These are phyloP conservation scores for Fulvia fulva DNA, from an alignment of 2,329 filamentous ascomycete species.

Conservation along the genomic window DNA sequence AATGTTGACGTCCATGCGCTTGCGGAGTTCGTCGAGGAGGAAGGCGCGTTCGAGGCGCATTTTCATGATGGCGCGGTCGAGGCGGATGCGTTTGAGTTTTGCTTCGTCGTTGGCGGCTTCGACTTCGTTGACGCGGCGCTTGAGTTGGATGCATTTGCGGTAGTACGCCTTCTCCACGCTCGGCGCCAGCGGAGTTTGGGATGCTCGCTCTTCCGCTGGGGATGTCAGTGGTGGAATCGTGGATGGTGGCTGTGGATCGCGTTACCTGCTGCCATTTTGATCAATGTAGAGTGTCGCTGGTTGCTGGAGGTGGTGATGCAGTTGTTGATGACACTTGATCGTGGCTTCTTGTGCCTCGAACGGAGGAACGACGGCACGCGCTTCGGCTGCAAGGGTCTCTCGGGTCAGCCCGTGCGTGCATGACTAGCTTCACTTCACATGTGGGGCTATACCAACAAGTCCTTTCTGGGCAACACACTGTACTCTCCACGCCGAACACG, in stretches of 20 bases:
- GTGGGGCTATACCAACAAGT: too few species aligned
- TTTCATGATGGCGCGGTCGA: slow-evolving; percentile 85
- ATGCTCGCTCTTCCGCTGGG: slow-evolving; percentile 7
- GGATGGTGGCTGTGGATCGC: background rate
- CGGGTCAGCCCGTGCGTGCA: too few species aligned
- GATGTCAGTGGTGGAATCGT: background rate
- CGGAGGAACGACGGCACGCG: too few species aligned
- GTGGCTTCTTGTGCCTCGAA: too few species aligned
- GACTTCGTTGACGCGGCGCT: slow-evolving; percentile 85
- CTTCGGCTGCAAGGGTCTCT: too few species aligned
- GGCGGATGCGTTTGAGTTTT: slow-evolving; percentile 70
- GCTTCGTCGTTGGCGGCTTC: slow-evolving; percentile 86
- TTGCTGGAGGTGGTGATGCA: too few species aligned
- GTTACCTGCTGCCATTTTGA: background rate
- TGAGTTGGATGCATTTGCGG: slow-evolving; percentile 91
- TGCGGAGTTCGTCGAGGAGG: slow-evolving; percentile 47
- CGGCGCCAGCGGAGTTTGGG: slow-evolving; percentile 60
- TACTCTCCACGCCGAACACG: too few species aligned
- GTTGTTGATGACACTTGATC: too few species aligned
- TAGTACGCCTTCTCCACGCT: slow-evolving; percentile 95
- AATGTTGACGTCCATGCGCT: slow-evolving; percentile 45
- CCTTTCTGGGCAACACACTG: too few species aligned
- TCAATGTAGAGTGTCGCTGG: too few species aligned
- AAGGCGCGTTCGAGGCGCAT: slow-evolving; percentile 78
- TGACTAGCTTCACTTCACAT: too few species aligned